These are phyloP conservation scores for Cutaneotrichosporon sp. DNA, from an alignment of 1,284 basidiomycete species.

Conservation along the genomic window DNA sequence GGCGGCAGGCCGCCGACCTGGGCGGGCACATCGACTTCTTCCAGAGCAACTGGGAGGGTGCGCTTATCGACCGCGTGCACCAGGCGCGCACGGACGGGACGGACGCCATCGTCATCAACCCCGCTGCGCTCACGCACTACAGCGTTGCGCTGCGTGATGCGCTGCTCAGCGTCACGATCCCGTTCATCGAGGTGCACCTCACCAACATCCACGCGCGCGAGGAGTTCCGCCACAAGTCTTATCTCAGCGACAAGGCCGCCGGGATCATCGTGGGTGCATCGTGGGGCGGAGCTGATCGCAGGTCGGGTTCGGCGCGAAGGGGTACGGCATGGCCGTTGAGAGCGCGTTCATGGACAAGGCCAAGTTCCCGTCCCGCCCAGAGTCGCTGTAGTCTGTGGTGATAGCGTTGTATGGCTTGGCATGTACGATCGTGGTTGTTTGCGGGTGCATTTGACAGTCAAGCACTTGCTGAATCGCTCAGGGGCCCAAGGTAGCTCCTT, in stretches of 20 bases:
- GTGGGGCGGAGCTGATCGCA: constrained; percentile 12
- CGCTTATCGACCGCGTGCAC: constrained; percentile 49
- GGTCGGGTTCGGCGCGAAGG: constrained; percentile 30
- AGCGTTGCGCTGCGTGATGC: constrained; percentile 50
- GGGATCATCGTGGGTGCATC: constrained; percentile 42
- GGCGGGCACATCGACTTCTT: constrained; percentile 32
- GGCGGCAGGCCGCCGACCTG: constrained; percentile 18
- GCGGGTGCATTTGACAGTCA: too few relatives aligned
- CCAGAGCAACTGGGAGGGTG: constrained; percentile 52
- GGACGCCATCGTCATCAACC: constrained; percentile 48
- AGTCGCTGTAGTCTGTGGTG: background rate
- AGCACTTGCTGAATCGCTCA: too few relatives aligned
- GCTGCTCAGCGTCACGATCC: constrained; percentile 37
- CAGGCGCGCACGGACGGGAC: constrained; percentile 35
- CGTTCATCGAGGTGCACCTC: constrained; percentile 52
- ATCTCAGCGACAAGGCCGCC: constrained; percentile 38
- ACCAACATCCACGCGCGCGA: constrained; percentile 51
- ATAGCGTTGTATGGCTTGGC: background rate
- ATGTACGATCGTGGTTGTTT: background rate
- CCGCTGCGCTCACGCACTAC: constrained; percentile 43
- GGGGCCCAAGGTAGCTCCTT: too few relatives aligned
- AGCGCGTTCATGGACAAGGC: constrained; percentile 24
- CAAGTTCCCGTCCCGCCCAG: constrained; percentile 27
- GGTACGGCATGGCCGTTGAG: constrained; percentile 28
- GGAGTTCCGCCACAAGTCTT: constrained; percentile 49